These are phyloP conservation scores for Penicillium sp. DNA, from an alignment of 2,329 filamentous ascomycete species.

Conservation along the genomic window DNA sequence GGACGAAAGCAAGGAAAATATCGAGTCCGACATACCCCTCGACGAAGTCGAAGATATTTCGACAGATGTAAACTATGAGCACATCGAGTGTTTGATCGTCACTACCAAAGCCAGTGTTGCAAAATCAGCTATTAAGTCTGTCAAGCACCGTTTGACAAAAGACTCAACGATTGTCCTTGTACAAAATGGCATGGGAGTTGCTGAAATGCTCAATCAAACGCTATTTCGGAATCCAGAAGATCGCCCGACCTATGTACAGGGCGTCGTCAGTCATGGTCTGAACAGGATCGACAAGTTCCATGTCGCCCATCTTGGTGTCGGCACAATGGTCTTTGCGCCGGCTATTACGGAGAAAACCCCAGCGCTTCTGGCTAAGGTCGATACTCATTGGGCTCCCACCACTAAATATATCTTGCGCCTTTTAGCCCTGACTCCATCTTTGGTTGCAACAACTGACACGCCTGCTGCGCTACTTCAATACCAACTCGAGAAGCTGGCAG, in stretches of 20 bases:
- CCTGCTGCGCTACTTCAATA: conserved; percentile 65
- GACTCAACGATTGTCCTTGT: conserved; percentile 74
- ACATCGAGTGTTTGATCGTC: conserved; percentile 74
- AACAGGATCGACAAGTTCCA: conserved; percentile 52
- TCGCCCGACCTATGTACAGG: conserved; percentile 76
- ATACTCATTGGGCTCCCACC: conserved; percentile 35
- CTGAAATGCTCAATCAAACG: conserved; percentile 72
- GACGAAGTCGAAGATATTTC: conserved; percentile 8
- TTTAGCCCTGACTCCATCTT: conserved; percentile 61
- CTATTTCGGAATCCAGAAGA: conserved; percentile 67
- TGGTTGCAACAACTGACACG: conserved; percentile 61
- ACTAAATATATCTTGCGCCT: conserved; percentile 65
- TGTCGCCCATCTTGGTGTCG: conserved; percentile 59
- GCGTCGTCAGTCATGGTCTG: conserved; percentile 63
- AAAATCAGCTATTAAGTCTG: conserved; percentile 63
- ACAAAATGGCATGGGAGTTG: conserved; percentile 78
- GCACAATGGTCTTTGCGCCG: conserved; percentile 59
- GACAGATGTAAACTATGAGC: conserved; percentile 40
- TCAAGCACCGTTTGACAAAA: conserved; percentile 67
- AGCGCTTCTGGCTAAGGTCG: conserved; percentile 22
- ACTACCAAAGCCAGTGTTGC: conserved; percentile 73
- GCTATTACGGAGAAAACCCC: conserved; percentile 34
- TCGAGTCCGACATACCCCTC: neutral
- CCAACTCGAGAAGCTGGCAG: conserved; percentile 77
- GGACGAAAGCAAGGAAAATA: neutral